Conservation (phyloP, 345 rosid species). For the Salix exigua region DNA sequence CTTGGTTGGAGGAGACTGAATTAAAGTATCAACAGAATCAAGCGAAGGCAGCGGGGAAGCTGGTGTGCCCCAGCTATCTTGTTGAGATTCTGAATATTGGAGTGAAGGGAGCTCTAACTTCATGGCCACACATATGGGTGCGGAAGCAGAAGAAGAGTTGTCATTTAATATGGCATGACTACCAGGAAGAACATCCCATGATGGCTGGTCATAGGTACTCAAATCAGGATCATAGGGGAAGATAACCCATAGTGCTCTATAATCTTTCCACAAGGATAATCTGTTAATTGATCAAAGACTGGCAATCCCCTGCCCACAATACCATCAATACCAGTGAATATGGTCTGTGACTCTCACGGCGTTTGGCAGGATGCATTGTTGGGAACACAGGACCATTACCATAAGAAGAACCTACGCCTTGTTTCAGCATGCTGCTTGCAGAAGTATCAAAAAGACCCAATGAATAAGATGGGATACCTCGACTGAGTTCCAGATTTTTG, state of each 20-base stretch:
- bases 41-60: constrained; percentile 60
- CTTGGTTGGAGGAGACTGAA: constrained; percentile 71
- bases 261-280: constrained; percentile 43
- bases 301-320: constrained; percentile 44
- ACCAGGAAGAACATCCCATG: constrained; percentile 53
- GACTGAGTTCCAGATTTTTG: constrained; percentile 56
- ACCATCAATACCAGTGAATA: constrained; percentile 39
- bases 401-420: constrained; percentile 53
- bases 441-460: constrained; percentile 61
- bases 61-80: constrained; percentile 68
- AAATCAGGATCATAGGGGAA: constrained; percentile 51
- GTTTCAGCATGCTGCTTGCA: constrained; percentile 51
- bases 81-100: constrained; percentile 85
- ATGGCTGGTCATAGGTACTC: constrained; percentile 34
- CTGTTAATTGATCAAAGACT: constrained; percentile 37
- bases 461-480: constrained; percentile 44
- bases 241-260: constrained; percentile 43
- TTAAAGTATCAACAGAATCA: constrained; percentile 66
- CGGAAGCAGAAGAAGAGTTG: constrained; percentile 68
- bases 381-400: constrained; percentile 54
- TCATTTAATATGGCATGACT: constrained; percentile 80
- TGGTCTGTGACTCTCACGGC: constrained; percentile 49
- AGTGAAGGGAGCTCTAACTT: constrained; percentile 99
- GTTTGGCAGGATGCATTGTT: constrained; percentile 51
- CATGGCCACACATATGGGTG: constrained; percentile 64